phyloP scores from a whole-genome alignment of 2,329 filamentous ascomycete genomes.

The Colletotrichum melonis region DNA sequence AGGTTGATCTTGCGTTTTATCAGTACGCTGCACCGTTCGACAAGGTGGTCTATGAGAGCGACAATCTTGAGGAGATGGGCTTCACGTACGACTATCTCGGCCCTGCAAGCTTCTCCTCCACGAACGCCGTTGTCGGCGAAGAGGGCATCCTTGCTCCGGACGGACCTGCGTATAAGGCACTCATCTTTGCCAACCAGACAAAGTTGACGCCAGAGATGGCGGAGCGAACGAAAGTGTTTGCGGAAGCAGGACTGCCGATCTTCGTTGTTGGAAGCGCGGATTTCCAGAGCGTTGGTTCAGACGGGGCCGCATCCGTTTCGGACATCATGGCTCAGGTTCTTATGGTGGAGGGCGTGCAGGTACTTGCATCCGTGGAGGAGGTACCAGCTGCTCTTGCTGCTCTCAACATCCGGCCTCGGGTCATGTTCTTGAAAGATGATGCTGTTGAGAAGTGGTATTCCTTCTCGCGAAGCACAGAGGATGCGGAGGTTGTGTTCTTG shows the following conservation, averaged over 20 bases:
- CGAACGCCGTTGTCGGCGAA: not conserved
- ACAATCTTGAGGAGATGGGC: not conserved
- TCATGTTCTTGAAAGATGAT: not conserved
- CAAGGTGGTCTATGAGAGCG: not conserved
- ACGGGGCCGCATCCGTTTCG: not conserved
- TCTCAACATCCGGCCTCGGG: not conserved
- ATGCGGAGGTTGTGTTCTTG: not conserved
- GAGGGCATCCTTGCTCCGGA: not conserved
- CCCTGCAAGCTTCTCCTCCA: not conserved
- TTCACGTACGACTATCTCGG: not conserved
- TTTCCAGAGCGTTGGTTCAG: not conserved
- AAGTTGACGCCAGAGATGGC: not conserved
- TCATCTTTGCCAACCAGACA: not conserved
- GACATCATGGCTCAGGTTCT: not conserved
- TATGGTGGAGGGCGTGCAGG: not conserved
- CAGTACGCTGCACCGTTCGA: not conserved
- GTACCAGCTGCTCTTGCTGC: not conserved
- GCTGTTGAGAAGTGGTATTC: not conserved
- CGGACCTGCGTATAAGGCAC: not conserved
- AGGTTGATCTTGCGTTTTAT: not conserved
- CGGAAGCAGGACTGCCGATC: not conserved
- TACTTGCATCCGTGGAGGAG: not conserved
- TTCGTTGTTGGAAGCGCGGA: not conserved
- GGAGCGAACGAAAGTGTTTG: not conserved
- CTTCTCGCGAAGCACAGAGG: not conserved